phyloP scores from a whole-genome alignment of 305 asterid species.

The Withania somnifera region DNA sequence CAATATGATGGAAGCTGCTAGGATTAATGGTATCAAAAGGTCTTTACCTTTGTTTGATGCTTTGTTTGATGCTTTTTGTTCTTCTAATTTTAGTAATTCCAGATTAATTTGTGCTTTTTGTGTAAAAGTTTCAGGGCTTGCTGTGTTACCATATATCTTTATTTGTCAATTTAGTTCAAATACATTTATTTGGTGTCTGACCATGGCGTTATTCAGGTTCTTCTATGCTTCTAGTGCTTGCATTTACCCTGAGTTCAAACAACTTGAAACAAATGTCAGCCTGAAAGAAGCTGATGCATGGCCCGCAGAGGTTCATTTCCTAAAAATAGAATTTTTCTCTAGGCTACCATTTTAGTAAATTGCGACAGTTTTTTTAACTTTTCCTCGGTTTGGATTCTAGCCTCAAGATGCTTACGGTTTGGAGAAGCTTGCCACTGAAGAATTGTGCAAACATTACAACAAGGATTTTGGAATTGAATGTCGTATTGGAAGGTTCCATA shows the following conservation, averaged over 20 bases:
- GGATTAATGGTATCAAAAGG: conserved; percentile 72
- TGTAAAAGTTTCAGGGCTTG: background rate
- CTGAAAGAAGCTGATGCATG: conserved; percentile 92
- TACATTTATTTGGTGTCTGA: background rate
- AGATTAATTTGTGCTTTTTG: background rate
- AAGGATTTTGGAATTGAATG: conserved; percentile 24
- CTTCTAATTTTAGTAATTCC: background rate
- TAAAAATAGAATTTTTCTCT: background rate
- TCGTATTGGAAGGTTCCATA: conserved; percentile 23
- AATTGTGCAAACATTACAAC: conserved; percentile 20
- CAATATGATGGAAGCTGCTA: conserved; percentile 87
- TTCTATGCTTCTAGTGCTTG: conserved; percentile 97
- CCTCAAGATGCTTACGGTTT: conserved; percentile 49
- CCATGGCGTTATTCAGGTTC: conserved; percentile 38
- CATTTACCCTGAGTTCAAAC: conserved; percentile 91
- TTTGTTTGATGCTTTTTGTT: background rate
- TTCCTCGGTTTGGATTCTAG: conserved; percentile 14
- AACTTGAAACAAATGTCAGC: conserved; percentile 86
- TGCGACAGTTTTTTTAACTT: background rate
- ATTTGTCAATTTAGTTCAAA: background rate
- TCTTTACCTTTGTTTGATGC: background rate
- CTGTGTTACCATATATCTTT: background rate
- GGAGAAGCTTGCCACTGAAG: conserved; percentile 19
- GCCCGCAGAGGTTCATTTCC: conserved; percentile 79
- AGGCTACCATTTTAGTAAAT: background rate